Evolutionary conservation across 768 basidiomycete genomes (phyloP), one percentile per base, ranked within the genome.

Genomic region (Collybia mongolica): DNA sequence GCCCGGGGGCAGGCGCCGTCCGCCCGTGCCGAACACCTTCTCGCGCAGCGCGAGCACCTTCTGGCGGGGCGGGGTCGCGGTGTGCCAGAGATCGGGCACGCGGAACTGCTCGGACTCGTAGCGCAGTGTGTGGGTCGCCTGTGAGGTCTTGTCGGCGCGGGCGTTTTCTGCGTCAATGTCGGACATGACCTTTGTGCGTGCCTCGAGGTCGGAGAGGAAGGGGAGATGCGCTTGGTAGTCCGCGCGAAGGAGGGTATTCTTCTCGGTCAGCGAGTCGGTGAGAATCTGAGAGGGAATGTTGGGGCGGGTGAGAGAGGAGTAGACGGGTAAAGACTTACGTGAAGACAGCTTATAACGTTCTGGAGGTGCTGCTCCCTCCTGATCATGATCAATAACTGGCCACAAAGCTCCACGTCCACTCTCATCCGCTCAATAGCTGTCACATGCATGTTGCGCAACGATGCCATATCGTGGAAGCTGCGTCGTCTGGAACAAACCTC

Each of bases 361-460:
- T 69, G 72, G 29, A 92, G 69, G 63, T 91, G 88, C 51, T 74
- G 71, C 61, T 85, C 83, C 58, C 89, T 75, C 38, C 89, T 71
- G 28, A 69, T 71, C 81, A 90, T 81, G 55, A 86, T 77, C 18
- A 92, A 71, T 41, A 88, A 63, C 60, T 91, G 85, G 3, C 86
- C 87, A 59, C 85, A 85, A 14, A 92, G 72, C 58, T 86, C 88
- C 32, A 90, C 90, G 58, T 92, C 90, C 37, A 88, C 81, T 44
- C 76, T 79, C 86, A 92, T 88, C 58, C 79, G 73, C 48, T 90
- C 85, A 6, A 75, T 53, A 2, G 76, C 74, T 38, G 89, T 63
- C 9, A 84, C 68, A 29, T 70, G 70, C 51, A 76, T 61, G 42
- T 70, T 70, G 35, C 66, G 70, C 54, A 83, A 72, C n/a, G 79